phyloP scores from a whole-genome alignment of 495 filamentous ascomycete species.

The Penicillium lividum region DNA sequence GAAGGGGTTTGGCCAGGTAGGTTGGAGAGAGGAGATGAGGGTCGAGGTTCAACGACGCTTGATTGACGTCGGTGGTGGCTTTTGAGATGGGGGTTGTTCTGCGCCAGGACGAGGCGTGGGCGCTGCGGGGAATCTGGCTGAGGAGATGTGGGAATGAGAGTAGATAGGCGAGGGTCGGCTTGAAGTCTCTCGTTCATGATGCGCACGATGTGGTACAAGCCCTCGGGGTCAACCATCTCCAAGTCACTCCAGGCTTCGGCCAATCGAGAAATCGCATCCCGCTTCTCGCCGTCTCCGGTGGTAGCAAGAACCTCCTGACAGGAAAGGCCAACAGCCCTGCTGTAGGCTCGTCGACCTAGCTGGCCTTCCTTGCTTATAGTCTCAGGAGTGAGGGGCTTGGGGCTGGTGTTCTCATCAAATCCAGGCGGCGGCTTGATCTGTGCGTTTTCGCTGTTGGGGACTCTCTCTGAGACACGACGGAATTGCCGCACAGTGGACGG shows the following conservation, averaged over 20 bases:
- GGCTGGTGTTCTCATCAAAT: constrained; percentile 48
- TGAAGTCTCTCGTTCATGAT: constrained; percentile 63
- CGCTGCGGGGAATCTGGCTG: constrained; percentile 48
- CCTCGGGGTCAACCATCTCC: constrained; percentile 87
- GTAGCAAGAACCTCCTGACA: constrained; percentile 83
- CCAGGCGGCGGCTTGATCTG: constrained; percentile 34
- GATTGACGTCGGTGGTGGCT: constrained; percentile 72
- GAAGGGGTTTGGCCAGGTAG: constrained; percentile 54
- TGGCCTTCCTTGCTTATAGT: constrained; percentile 71
- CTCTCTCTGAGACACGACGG: constrained; percentile 78
- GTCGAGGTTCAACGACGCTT: constrained; percentile 38
- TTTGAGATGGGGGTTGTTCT: constrained; percentile 83
- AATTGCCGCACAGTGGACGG: constrained; percentile 89
- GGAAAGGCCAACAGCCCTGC: constrained; percentile 73
- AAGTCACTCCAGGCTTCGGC: constrained; percentile 82
- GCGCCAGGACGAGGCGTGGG: constrained; percentile 71
- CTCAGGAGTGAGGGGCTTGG: constrained; percentile 36
- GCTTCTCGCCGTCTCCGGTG: constrained; percentile 70
- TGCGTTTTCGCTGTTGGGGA: constrained; percentile 32
- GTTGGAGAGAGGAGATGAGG: constrained; percentile 38
- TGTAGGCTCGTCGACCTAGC: constrained; percentile 76
- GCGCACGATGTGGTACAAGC: constrained; percentile 79
- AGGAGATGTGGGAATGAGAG: constrained; percentile 44
- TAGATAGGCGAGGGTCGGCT: constrained; percentile 54
- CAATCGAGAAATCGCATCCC: constrained; percentile 76